Base-by-base conservation (phyloP, 495 filamentous ascomycete species). In the Neurospora tetrasperma region DNA sequence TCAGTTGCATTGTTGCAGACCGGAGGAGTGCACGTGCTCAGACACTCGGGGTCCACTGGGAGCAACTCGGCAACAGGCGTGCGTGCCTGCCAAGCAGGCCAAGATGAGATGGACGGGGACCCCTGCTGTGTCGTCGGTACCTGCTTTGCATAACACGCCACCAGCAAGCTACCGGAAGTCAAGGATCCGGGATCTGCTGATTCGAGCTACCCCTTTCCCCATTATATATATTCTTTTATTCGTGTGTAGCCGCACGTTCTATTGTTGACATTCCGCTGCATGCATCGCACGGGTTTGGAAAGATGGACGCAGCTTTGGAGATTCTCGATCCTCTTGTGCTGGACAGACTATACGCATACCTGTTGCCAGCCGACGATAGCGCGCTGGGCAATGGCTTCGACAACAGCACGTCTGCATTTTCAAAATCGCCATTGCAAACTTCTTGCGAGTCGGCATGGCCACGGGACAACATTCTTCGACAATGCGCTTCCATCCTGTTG, bases 391-490 rank as follows among this genome's bases (percentile, higher is more conserved):
- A 62, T 62, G 54, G 54, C 9, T 39, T 54, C 40, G 44, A 14
- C 69, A 62, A 35, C 40, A 20, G 48, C 62, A 38, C 59, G 69
- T 71, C 23, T 39, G 43, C 73, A 41, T 72, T 62, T 31, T 62
- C 23, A 62, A 31, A 62, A 62, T 62, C 54, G 20, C 73, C 59
- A 71, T 42, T 46, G 44, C 70, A 27, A 8, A 31, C 9, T 27
- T 38, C 35, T 4, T 39, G 71, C 20, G 75, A 69, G 39, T 76
- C 75, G 3, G 73, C 73, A 7, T 76, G 75, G 75, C 54, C 69
- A 40, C 75, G 75, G 71, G 75, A 76, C 75, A 75, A 76, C 73
- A 66, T 76, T 20, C 10, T 71, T 43, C 75, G 75, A 71, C 75
- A 76, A 27, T 69, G 46, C 71, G 73, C 73, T 62, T 76, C 75